A percentile compares a stretch with the other conserved stretches of the same genome.
These are phyloP conservation scores for Lithohypha guttulata DNA, from an alignment of 2,329 filamentous ascomycete genomes.

Conservation along the genomic window DNA sequence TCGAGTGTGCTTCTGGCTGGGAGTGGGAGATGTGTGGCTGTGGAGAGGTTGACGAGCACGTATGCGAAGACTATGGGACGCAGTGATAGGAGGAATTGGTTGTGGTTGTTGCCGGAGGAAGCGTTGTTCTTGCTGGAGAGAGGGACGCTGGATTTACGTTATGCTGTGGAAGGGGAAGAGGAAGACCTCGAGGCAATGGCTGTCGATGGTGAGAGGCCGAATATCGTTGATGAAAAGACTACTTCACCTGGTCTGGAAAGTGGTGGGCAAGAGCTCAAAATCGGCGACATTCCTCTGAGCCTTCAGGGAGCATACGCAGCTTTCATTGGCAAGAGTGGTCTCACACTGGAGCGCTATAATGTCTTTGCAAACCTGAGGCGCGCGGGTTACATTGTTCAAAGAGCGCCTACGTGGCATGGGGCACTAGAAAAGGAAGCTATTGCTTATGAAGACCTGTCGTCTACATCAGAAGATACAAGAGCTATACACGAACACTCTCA, in stretches of 20 bases:
- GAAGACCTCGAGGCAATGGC: constrained; percentile 14
- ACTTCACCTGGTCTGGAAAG: constrained; percentile 31
- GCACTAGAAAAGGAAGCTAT: constrained; percentile 4
- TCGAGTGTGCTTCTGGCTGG: constrained; percentile 14
- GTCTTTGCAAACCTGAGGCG: constrained; percentile 81
- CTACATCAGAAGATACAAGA: neutral
- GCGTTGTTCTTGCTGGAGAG: constrained; percentile 81
- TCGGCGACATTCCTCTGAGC: constrained; percentile 67
- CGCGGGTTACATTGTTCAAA: constrained; percentile 67
- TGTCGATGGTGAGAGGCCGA: neutral
- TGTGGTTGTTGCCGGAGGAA: constrained; percentile 88
- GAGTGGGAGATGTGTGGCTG: constrained; percentile 39
- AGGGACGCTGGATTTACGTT: constrained; percentile 77
- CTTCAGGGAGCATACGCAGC: constrained; percentile 82
- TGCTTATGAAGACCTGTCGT: neutral
- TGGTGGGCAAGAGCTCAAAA: neutral
- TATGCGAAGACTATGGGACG: constrained; percentile 68
- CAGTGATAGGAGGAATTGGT: constrained; percentile 50
- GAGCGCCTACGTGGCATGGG: constrained; percentile 49
- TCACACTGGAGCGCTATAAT: constrained; percentile 69
- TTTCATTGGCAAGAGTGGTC: constrained; percentile 57
- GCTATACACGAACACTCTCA: constrained; percentile 3
- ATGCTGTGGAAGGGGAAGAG: constrained; percentile 34
- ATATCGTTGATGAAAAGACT: constrained; percentile 14
- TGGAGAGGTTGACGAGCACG: constrained; percentile 63